A percentile compares a stretch with the other conserved stretches of the same genome.
Evolutionary conservation across 805 yeast genomes (phyloP).

Genomic region (Saturnispora besseyi): DNA sequence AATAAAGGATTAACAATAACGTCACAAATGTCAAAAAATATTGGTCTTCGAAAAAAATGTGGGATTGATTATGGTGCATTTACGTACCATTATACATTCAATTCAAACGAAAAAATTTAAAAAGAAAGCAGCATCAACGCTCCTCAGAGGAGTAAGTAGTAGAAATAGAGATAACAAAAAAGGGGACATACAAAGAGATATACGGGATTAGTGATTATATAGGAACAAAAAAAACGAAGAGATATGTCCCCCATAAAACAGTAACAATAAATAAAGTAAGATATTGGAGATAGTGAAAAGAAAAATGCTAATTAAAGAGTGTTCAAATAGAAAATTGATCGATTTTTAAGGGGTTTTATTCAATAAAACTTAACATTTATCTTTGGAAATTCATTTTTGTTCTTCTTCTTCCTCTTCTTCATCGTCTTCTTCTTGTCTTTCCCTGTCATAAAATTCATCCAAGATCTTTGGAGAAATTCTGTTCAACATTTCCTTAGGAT

Average conservation of each 20-base stretch:
- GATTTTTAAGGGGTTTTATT: neutral
- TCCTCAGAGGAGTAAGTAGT: no score
- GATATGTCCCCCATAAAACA: neutral
- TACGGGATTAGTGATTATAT: neutral
- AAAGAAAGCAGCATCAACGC: no score
- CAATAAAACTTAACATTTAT: slow-evolving; percentile 1
- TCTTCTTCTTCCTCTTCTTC: slow-evolving; percentile 13
- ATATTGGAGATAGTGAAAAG: neutral
- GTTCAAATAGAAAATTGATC: neutral
- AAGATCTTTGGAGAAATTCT: slow-evolving; percentile 97
- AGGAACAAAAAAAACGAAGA: neutral
- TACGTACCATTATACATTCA: neutral
- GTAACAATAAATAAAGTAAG: neutral
- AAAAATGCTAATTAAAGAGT: neutral
- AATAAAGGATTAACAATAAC: neutral
- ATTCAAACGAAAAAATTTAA: no score
- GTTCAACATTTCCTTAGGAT: slow-evolving; percentile 97
- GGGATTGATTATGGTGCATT: neutral
- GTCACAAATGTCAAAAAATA: neutral
- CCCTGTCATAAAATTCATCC: slow-evolving; percentile 90
- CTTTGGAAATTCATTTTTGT: neutral
- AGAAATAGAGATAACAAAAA: neutral
- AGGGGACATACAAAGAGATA: neutral
- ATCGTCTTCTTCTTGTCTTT: slow-evolving; percentile 42
- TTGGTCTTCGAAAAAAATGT: neutral